Conservation (phyloP, 208 protist species). For the Leishmania mexicana region DNA sequence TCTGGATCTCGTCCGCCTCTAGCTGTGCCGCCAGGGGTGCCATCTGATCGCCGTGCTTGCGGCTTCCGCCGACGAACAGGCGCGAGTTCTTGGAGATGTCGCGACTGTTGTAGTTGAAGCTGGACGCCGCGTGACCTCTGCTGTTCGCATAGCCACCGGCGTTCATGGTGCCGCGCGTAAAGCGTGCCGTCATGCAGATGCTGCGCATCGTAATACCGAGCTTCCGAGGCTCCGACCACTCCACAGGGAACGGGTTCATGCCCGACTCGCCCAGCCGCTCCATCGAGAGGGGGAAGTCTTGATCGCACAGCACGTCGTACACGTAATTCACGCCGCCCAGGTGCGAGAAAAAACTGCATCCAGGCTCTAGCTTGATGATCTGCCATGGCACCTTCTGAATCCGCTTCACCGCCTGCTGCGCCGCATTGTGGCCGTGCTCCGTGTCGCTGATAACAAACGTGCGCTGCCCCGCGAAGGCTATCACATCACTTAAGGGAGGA, state of each 20-base stretch:
- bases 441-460: conserved; percentile 74
- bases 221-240: conserved; percentile 86
- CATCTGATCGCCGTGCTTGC: conserved; percentile 61
- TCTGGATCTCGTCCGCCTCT: conserved; percentile 64
- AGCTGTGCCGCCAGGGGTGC: conserved; percentile 73
- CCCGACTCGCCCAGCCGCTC: conserved; percentile 78
- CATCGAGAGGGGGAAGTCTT: conserved; percentile 84
- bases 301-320: conserved; percentile 90
- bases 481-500: conserved; percentile 74
- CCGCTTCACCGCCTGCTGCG: conserved; percentile 38
- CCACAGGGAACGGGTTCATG: conserved; percentile 90
- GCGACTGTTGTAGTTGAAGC: conserved; percentile 73
- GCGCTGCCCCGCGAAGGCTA: conserved; percentile 75
- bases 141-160: conserved; percentile 76
- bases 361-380: conserved; percentile 73
- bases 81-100: conserved; percentile 59
- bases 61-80: conserved; percentile 65
- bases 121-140: conserved; percentile 41
- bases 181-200: conserved; percentile 78
- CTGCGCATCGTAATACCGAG: conserved; percentile 86
- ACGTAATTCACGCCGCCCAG: conserved; percentile 71
- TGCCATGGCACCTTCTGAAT: conserved; percentile 72
- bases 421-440: conserved; percentile 55
- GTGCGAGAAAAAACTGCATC: conserved; percentile 77
- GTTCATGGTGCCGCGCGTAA: conserved; percentile 77